These are phyloP conservation scores for Closterium sp. DNA, from an alignment of 139 green algal genomes.

Conservation along the genomic window DNA sequence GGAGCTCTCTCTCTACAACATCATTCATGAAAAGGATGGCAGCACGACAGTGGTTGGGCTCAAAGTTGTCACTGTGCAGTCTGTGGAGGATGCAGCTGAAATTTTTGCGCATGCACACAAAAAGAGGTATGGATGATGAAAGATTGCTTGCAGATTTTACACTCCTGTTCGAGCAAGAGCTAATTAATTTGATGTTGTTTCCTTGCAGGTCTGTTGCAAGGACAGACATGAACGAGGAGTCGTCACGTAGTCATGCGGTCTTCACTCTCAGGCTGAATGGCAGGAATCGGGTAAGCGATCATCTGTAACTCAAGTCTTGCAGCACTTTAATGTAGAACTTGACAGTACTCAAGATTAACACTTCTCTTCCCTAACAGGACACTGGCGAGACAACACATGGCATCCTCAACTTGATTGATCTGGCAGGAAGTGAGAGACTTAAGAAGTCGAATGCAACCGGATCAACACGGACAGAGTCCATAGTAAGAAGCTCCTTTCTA, in stretches of 20 bases:
- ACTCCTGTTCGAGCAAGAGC: background rate
- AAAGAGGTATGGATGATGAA: background rate
- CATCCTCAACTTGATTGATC: conserved; percentile 91
- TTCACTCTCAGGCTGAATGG: conserved; percentile 77
- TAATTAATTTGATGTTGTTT: background rate
- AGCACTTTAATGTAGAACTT: background rate
- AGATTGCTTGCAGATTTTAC: background rate
- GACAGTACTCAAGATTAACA: background rate
- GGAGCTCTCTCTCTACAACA: background rate
- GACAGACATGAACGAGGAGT: conserved; percentile 86
- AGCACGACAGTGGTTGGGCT: background rate
- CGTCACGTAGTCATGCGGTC: conserved; percentile 83
- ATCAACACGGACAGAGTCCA: background rate
- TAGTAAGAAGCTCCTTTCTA: background rate
- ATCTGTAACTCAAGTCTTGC: conserved; percentile 40
- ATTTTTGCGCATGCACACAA: background rate
- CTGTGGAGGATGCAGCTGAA: background rate
- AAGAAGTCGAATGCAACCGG: conserved; percentile 59
- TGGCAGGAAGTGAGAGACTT: conserved; percentile 90
- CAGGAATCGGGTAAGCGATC: conserved; percentile 60
- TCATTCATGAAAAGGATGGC: background rate
- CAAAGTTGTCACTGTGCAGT: background rate
- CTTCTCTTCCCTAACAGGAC: background rate
- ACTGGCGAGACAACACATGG: conserved; percentile 30
- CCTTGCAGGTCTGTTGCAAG: conserved; percentile 43